These are phyloP conservation scores for Xanthoceras sorbifolium DNA, from an alignment of 345 rosid genomes.

Conservation along the genomic window DNA sequence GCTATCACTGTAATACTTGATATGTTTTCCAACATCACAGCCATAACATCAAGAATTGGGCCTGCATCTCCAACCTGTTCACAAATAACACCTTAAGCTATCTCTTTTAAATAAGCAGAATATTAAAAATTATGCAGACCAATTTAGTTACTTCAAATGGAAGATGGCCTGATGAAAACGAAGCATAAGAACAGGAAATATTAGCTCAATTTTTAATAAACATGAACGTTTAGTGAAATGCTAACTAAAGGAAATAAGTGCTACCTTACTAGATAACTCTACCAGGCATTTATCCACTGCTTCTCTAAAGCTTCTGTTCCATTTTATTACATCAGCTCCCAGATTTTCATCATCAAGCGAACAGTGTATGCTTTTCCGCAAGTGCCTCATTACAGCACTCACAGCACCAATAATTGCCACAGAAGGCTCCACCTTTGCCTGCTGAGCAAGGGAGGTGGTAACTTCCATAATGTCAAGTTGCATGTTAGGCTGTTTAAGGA, in stretches of 20 bases:
- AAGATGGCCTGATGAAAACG: constrained; percentile 9
- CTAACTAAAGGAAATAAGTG: constrained; percentile 17
- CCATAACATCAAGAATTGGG: constrained; percentile 87
- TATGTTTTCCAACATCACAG: constrained; percentile 87
- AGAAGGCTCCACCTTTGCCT: constrained; percentile 69
- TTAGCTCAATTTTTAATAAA: not conserved
- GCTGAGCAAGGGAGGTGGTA: constrained; percentile 68
- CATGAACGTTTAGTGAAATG: not conserved
- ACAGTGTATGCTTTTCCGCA: constrained; percentile 82
- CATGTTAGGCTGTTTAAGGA: constrained; percentile 73
- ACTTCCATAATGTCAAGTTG: constrained; percentile 82
- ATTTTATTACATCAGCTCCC: constrained; percentile 56
- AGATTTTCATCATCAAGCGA: constrained; percentile 71
- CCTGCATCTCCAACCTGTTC: constrained; percentile 94
- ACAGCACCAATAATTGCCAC: constrained; percentile 79
- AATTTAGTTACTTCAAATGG: not conserved
- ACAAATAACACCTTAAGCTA: constrained; percentile 26
- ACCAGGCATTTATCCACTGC: constrained; percentile 87
- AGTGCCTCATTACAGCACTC: constrained; percentile 83
- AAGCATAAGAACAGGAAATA: constrained; percentile 8
- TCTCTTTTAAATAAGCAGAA: constrained; percentile 4
- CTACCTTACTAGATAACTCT: constrained; percentile 68
- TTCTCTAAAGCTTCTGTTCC: constrained; percentile 60
- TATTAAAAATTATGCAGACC: constrained; percentile 5
- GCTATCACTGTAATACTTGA: constrained; percentile 70